Evolutionary conservation across 768 basidiomycete genomes (phyloP).

Genomic region (Suillus discolor): DNA sequence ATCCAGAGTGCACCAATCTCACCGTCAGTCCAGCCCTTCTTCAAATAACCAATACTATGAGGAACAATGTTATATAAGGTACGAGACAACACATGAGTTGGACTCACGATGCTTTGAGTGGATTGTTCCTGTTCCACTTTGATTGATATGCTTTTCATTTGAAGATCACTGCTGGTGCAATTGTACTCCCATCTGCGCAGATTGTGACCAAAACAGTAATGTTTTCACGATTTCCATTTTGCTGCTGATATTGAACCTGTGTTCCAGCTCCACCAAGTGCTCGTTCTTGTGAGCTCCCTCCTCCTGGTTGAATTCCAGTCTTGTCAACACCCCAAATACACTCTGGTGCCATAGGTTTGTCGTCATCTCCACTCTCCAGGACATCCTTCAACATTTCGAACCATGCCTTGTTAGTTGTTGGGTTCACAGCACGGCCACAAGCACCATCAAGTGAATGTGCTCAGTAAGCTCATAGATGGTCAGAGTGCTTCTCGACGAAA

Average conservation of each 20-base stretch:
- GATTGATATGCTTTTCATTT: conserved; percentile 31
- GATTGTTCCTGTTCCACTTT: conserved; percentile 32
- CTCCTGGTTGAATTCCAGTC: conserved; percentile 16
- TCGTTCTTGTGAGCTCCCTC: background rate
- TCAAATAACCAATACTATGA: conserved; percentile 32
- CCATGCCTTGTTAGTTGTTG: conserved; percentile 32
- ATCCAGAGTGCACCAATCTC: conserved; percentile 41
- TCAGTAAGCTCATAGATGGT: conserved; percentile 9
- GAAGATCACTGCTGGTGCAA: conserved; percentile 36
- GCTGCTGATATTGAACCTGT: conserved; percentile 37
- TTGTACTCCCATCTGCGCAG: conserved; percentile 37
- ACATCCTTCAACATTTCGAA: conserved; percentile 16
- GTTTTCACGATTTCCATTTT: conserved; percentile 36
- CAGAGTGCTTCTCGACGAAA: conserved; percentile 30
- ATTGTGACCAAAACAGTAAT: conserved; percentile 45
- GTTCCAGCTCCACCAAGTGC: conserved; percentile 11
- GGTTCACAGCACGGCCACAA: conserved; percentile 41
- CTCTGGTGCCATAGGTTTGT: conserved; percentile 2
- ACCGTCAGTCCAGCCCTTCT: conserved; percentile 41
- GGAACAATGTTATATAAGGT: background rate
- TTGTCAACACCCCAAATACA: conserved; percentile 18
- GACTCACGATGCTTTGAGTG: conserved; percentile 5
- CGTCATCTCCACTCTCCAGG: conserved; percentile 6
- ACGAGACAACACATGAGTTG: background rate
- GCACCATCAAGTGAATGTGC: conserved; percentile 1